These are phyloP conservation scores for Alopecurus myosuroides DNA, from an alignment of 176 grass and related monocot genomes.

Conservation along the genomic window DNA sequence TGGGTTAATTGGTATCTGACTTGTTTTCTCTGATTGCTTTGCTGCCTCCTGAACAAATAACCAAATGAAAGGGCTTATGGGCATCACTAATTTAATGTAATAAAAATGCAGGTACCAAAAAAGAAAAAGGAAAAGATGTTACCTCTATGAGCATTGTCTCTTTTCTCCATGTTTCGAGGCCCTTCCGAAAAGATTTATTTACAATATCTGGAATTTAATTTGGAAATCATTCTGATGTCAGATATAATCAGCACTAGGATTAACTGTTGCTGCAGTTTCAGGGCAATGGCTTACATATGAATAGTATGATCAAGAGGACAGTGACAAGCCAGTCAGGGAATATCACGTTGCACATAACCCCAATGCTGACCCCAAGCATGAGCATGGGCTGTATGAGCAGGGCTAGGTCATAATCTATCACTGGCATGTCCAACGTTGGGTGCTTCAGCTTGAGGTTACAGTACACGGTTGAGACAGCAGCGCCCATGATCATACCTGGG, in stretches of 20 bases:
- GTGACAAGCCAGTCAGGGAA: slow-evolving; percentile 82
- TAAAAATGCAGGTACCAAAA: too few species aligned
- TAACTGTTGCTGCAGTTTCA: neutral
- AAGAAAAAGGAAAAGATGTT: too few species aligned
- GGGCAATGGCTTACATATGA: slow-evolving; percentile 51
- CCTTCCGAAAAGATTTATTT: too few species aligned
- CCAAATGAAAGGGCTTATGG: too few species aligned
- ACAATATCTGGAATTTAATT: slow-evolving; percentile 38
- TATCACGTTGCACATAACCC: slow-evolving; percentile 62
- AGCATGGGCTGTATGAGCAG: slow-evolving; percentile 83
- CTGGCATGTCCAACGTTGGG: slow-evolving; percentile 60
- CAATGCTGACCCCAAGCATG: slow-evolving; percentile 82
- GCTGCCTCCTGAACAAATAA: too few species aligned
- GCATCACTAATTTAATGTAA: too few species aligned
- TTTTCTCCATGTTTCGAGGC: too few species aligned
- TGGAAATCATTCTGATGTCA: neutral
- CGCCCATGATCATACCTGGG: slow-evolving; percentile 88
- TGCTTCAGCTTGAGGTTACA: slow-evolving; percentile 78
- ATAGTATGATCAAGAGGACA: slow-evolving; percentile 54
- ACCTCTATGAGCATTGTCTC: too few species aligned
- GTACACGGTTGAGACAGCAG: slow-evolving; percentile 58
- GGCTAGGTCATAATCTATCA: slow-evolving; percentile 78
- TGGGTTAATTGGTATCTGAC: too few species aligned
- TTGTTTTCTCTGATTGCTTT: too few species aligned
- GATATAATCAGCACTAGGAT: neutral